Conservation (phyloP, 768 basidiomycete genomes). For the Boletus pseudo-olivaceus region DNA sequence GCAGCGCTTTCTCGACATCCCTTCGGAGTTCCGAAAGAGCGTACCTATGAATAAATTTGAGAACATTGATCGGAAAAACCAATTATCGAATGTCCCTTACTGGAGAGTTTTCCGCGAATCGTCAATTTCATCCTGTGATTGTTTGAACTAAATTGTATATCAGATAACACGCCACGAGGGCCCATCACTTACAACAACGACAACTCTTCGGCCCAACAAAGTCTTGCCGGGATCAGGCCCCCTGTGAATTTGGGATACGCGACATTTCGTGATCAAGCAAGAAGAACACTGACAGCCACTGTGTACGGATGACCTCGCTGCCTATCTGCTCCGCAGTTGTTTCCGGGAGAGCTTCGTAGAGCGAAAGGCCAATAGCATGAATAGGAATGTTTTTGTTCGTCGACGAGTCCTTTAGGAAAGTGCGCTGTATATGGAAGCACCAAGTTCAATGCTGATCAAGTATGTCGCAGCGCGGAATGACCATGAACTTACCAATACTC, state of each 20-base stretch:
- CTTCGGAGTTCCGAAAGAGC: conserved; percentile 85
- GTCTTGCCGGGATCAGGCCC: conserved; percentile 63
- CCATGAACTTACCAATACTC: conserved; percentile 61
- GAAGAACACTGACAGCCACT: conserved; percentile 76
- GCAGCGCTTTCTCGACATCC: conserved; percentile 76
- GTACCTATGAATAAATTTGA: conserved; percentile 51
- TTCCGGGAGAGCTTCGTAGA: conserved; percentile 88
- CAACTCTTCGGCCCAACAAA: conserved; percentile 73
- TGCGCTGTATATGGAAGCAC: conserved; percentile 48
- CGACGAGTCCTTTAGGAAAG: conserved; percentile 72
- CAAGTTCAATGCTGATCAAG: not conserved
- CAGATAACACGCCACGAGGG: conserved; percentile 10
- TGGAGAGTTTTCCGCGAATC: conserved; percentile 86
- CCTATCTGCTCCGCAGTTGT: conserved; percentile 72
- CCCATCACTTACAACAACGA: conserved; percentile 68
- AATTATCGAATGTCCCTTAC: conserved; percentile 41
- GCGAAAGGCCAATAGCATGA: conserved; percentile 92
- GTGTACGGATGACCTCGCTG: conserved; percentile 85
- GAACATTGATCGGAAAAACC: not conserved
- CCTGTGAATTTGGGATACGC: conserved; percentile 31
- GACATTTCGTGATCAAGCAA: not conserved
- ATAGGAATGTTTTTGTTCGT: conserved; percentile 82
- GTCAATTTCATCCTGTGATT: conserved; percentile 75
- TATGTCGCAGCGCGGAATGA: not conserved
- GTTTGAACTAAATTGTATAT: conserved; percentile 1